Conservation (phyloP, 257 asterid genomes). For the Orobanche coerulescens region DNA sequence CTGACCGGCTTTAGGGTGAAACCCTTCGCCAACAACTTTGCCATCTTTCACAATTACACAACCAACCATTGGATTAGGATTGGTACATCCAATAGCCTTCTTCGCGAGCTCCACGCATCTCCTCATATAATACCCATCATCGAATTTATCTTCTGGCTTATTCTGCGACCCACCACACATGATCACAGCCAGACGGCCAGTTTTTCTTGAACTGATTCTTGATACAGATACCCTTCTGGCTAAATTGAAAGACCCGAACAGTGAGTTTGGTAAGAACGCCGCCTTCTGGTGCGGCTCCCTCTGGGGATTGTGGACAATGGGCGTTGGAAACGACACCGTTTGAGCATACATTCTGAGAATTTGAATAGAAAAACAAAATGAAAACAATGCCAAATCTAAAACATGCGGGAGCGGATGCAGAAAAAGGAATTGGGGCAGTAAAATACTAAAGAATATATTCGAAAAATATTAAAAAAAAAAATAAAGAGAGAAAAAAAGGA, state of each 20-base stretch:
- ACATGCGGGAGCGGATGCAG: background rate
- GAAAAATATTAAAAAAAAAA: no score
- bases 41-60: constrained; percentile 86
- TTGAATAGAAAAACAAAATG: background rate
- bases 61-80: constrained; percentile 98
- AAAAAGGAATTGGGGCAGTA: background rate
- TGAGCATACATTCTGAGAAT: constrained; percentile 32
- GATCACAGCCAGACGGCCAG: constrained; percentile 23
- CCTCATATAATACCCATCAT: constrained; percentile 69
- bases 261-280: constrained; percentile 22
- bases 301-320: constrained; percentile 17
- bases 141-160: constrained; percentile 23
- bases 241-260: constrained; percentile 32
- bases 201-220: constrained; percentile 25
- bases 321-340: constrained; percentile 29
- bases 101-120: constrained; percentile 81
- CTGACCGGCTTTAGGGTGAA: constrained; percentile 95
- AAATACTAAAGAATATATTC: no score
- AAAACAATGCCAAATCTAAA: background rate
- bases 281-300: constrained; percentile 19
- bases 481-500: no score
- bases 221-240: constrained; percentile 34
- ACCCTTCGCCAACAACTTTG: constrained; percentile 80
- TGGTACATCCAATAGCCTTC: constrained; percentile 71
- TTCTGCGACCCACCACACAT: constrained; percentile 31